phyloP scores from a whole-genome alignment of 1,139 yeast genomes.

The Tardiomyces blankii region DNA sequence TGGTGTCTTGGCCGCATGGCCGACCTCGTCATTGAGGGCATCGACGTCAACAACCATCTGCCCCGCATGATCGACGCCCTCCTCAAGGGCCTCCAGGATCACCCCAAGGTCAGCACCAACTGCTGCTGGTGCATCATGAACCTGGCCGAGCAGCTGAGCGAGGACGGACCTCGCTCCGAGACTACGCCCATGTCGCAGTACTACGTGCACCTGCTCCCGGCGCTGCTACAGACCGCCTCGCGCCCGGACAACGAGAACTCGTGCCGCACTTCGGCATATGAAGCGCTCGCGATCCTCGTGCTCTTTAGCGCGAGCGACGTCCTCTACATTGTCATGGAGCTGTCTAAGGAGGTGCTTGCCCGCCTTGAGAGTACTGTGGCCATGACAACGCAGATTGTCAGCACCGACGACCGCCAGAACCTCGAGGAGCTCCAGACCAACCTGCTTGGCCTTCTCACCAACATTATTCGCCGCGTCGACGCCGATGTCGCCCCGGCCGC shows the following conservation, averaged over 20 bases:
- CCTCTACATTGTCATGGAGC: constrained; percentile 52
- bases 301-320: constrained; percentile 64
- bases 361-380: constrained; percentile 63
- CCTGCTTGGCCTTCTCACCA: constrained; percentile 76
- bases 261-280: constrained; percentile 93
- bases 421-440: constrained; percentile 86
- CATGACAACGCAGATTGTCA: constrained; percentile 34
- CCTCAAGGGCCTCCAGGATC: constrained; percentile 69
- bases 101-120: constrained; percentile 86
- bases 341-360: constrained; percentile 63
- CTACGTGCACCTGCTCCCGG: constrained; percentile 58
- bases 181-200: constrained; percentile 63
- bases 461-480: constrained; percentile 76
- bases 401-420: constrained; percentile 57
- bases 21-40: constrained; percentile 71
- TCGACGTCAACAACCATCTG: constrained; percentile 52
- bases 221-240: constrained; percentile 56
- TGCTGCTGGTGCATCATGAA: constrained; percentile 97
- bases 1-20: constrained; percentile 98
- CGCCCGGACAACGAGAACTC: constrained; percentile 73
- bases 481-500: constrained; percentile 55
- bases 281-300: constrained; percentile 78
- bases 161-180: constrained; percentile 36
- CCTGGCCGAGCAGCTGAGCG: constrained; percentile 70
- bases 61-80: constrained; percentile 65